phyloP scores from a whole-genome alignment of 176 grass and related monocot species.

The Eragrostis curvula region DNA sequence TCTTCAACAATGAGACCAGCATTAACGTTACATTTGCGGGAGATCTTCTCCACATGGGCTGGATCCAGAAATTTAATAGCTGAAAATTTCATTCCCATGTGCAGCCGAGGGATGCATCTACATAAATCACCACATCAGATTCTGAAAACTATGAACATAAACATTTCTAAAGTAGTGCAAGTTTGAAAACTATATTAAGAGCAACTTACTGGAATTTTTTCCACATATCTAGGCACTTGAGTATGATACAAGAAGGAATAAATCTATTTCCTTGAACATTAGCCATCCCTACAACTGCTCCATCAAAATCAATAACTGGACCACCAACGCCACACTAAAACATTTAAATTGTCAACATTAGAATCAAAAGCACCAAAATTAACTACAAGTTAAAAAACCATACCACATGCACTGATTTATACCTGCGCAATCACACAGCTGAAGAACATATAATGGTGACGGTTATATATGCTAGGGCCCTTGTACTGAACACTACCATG shows the following conservation, averaged over 20 bases:
- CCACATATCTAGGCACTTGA: background rate
- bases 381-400: background rate
- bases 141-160: background rate
- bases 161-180: background rate
- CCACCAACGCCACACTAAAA: background rate
- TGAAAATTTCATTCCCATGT: background rate
- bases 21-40: background rate
- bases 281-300: background rate
- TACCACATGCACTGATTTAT: too few species aligned
- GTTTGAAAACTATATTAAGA: background rate
- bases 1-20: slow-evolving; percentile 10
- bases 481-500: background rate
- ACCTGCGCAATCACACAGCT: background rate
- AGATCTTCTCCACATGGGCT: background rate
- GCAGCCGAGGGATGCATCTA: background rate
- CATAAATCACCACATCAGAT: background rate
- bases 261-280: background rate
- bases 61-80: background rate
- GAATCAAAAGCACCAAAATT: background rate
- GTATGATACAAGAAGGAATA: background rate
- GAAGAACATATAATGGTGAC: background rate
- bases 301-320: background rate
- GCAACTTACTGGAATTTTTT: background rate
- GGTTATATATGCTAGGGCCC: background rate
- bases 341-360: background rate